Evolutionary conservation across 495 filamentous ascomycete species (phyloP).

Genomic region (Parathielavia appendiculata): DNA sequence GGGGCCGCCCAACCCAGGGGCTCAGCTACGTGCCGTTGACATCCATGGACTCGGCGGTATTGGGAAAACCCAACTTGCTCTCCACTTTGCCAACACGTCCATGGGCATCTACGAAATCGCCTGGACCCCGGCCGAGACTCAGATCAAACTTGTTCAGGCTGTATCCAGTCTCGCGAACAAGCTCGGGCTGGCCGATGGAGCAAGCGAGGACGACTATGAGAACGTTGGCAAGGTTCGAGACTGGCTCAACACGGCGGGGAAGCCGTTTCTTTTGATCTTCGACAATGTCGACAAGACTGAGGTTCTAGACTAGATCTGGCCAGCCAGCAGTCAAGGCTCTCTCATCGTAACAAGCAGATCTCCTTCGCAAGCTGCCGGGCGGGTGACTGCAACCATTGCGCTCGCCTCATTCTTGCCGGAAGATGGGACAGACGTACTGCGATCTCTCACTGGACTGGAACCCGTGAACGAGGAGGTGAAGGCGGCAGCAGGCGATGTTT

Average conservation of each 20-base stretch:
- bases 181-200: constrained; percentile 8
- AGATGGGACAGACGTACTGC: background rate
- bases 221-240: constrained; percentile 10
- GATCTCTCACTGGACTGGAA: constrained; percentile 4
- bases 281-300: constrained; percentile 14
- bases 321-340: constrained; percentile 3
- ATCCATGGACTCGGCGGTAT: constrained; percentile 22
- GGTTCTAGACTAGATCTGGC: constrained; percentile 16
- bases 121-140: constrained; percentile 14
- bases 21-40: constrained; percentile 10
- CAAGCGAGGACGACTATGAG: constrained; percentile 4
- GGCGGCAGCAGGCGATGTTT: constrained; percentile 5
- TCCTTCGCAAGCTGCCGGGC: constrained; percentile 8
- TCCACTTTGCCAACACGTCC: constrained; percentile 19
- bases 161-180: constrained; percentile 12
- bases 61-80: constrained; percentile 17
- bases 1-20: background rate
- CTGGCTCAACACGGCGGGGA: constrained; percentile 11
- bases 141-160: constrained; percentile 13
- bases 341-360: constrained; percentile 15
- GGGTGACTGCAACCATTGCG: background rate
- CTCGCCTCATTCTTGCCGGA: background rate
- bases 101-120: constrained; percentile 16
- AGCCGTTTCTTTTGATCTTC: constrained; percentile 13
- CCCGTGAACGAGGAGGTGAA: background rate